Evolutionary conservation across 441 rosid species (phyloP).

Genomic region (Gossypium gossypioides): DNA sequence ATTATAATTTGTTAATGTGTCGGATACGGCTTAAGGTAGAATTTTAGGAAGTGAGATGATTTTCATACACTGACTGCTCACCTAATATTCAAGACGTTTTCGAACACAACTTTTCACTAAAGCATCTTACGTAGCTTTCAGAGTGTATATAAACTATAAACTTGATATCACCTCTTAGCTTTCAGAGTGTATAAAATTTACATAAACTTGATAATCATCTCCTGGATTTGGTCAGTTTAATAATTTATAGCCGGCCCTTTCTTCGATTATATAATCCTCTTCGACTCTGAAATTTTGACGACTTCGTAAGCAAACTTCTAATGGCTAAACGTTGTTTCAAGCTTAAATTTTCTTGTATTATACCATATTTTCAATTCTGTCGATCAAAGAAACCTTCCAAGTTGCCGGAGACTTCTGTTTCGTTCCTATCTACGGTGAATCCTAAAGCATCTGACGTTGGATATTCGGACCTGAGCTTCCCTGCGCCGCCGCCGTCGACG

Average conservation of each 20-base stretch:
- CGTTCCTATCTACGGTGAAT: slow-evolving; percentile 20
- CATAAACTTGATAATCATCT: slow-evolving; percentile 6
- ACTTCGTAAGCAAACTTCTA: background rate
- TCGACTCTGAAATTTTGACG: background rate
- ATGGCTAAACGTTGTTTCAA: slow-evolving; percentile 30
- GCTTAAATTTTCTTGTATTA: slow-evolving; percentile 29
- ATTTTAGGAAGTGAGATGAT: background rate
- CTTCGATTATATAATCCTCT: background rate
- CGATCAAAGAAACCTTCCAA: slow-evolving; percentile 19
- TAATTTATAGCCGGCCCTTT: slow-evolving; percentile 29
- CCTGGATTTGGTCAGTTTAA: slow-evolving; percentile 28
- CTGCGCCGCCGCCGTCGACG: slow-evolving; percentile 32
- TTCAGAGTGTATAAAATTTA: slow-evolving; percentile 2
- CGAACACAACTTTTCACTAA: slow-evolving; percentile 10
- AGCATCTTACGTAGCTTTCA: slow-evolving; percentile 22
- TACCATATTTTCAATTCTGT: slow-evolving; percentile 32
- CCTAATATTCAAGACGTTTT: background rate
- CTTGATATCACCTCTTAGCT: background rate
- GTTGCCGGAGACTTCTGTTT: slow-evolving; percentile 11
- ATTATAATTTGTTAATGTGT: no score
- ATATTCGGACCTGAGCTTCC: slow-evolving; percentile 20
- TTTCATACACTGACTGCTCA: background rate
- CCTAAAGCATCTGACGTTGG: slow-evolving; percentile 19
- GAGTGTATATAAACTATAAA: background rate
- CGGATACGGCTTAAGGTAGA: background rate